Percentiles rank a stretch among this genome's conserved stretches.
These are phyloP conservation scores for Sugiyamaella americana DNA, from an alignment of 805 yeast genomes.

Conservation along the genomic window DNA sequence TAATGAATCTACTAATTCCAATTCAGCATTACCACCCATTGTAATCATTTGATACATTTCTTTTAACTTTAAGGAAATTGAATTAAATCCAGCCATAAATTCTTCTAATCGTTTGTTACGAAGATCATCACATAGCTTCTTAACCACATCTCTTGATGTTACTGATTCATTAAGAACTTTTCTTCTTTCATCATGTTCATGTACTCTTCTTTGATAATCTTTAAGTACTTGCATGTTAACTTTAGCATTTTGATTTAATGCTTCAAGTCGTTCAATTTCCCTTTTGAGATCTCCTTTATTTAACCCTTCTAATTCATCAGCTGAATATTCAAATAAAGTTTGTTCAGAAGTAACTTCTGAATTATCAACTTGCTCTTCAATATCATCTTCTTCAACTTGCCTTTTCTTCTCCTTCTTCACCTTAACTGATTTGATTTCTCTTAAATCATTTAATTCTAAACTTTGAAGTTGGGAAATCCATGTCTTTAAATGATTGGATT, in stretches of 20 bases:
- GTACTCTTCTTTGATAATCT: slow-evolving; percentile 64
- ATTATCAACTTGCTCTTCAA: slow-evolving; percentile 7
- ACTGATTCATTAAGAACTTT: slow-evolving; percentile 65
- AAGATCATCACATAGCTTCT: slow-evolving; percentile 57
- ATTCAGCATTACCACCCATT: slow-evolving; percentile 98
- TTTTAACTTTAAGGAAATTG: slow-evolving; percentile 79
- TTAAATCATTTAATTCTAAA: slow-evolving; percentile 50
- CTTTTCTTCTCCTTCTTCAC: slow-evolving; percentile 12
- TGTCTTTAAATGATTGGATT: slow-evolving; percentile 33
- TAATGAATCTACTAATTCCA: slow-evolving; percentile 88
- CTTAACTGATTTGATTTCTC: slow-evolving; percentile 25
- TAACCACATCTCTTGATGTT: slow-evolving; percentile 54
- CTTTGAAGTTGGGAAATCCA: slow-evolving; percentile 36
- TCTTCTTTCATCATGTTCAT: slow-evolving; percentile 60
- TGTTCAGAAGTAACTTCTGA: slow-evolving; percentile 21
- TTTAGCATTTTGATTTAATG: slow-evolving; percentile 47
- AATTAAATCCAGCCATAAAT: slow-evolving; percentile 87
- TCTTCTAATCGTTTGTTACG: slow-evolving; percentile 74
- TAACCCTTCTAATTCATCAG: slow-evolving; percentile 45
- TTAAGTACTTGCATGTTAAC: slow-evolving; percentile 69
- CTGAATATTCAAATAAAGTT: slow-evolving; percentile 40
- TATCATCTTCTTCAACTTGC: slow-evolving; percentile 8
- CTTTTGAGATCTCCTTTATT: slow-evolving; percentile 44
- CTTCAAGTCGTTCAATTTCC: slow-evolving; percentile 51
- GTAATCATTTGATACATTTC: slow-evolving; percentile 99